Base-by-base conservation (phyloP, 768 basidiomycete species). In the Mycena kentingensis region DNA sequence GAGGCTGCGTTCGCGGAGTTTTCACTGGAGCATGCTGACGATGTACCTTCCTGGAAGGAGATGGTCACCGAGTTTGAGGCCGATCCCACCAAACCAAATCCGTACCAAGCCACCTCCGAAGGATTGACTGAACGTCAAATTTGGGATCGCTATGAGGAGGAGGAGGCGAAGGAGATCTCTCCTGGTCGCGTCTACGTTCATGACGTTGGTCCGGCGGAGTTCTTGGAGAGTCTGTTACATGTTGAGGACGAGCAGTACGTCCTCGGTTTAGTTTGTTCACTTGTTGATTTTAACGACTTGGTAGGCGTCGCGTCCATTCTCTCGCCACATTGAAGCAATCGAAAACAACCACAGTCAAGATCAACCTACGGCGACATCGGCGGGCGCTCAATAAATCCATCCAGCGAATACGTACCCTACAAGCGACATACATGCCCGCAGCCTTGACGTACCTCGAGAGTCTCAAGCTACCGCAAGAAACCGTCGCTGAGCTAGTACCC, bases 241-340 rank as follows among this genome's bases (percentile, higher is more conserved):
- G 34, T 63, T 0, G 63, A 65, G 21, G 62, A 60, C 1, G 48
- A 63, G 38, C 63, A 65, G 62, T 65, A 25, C 18, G 59, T 51
- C 6, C 5, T 21, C 25, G 19, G 5, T 37, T 31, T 3, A 15
- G n/a, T n/a, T 22, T 18, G 10, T 16, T 26, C 6, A 24, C 25
- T 28, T 15, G 15, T n/a, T 3, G 19, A 24, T 22, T 21, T 7
- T 32, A n/a, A 2, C 3, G 10, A 3, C 4, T n/a, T n/a, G 12
- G 16, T 25, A 46, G 39, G 25, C 38, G 52, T 5, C 28, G 22
- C 5, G 31, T 51, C 3, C 28, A 27, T 11, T 24, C 38, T 8
- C 46, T 36, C 46, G 57, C 31, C 18, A 46, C 27, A 44, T 48
- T 27, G 5, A 46, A 45, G 47, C 58, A 52, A 35, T 45, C 46